phyloP scores from a whole-genome alignment of 73 alveolate species.

The Tetrahymena malaccensis region DNA sequence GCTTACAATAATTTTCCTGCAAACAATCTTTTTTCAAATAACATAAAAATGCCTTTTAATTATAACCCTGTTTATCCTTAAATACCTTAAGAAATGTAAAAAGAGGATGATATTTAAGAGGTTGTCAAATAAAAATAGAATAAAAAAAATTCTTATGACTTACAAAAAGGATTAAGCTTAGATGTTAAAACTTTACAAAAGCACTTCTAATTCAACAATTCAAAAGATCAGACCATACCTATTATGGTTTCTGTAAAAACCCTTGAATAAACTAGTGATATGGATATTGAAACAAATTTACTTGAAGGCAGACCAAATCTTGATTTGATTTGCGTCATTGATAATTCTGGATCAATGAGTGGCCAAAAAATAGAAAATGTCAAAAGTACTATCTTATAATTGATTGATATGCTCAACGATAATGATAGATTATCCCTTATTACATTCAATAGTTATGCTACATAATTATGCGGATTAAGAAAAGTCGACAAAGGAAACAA shows the following conservation, averaged over 20 bases:
- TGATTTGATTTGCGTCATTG: background rate
- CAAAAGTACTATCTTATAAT: background rate
- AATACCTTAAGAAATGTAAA: background rate
- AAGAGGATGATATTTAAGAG: background rate
- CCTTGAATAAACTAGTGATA: background rate
- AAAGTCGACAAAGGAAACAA: slow-evolving; percentile 33
- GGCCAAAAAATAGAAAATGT: background rate
- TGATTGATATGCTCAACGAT: background rate
- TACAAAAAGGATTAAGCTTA: background rate
- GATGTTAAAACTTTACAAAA: background rate
- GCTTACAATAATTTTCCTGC: too few relatives aligned
- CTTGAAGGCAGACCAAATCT: background rate
- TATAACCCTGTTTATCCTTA: background rate
- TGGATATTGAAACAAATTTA: background rate
- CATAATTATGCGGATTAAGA: slow-evolving; percentile 29
- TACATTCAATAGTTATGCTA: background rate
- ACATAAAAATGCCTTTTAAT: too few relatives aligned
- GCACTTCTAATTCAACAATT: background rate
- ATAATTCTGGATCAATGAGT: background rate
- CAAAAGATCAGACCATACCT: background rate
- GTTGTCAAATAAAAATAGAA: background rate
- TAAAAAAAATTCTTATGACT: background rate
- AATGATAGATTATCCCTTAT: background rate
- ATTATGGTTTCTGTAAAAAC: background rate
- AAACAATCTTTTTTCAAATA: too few relatives aligned